Percentiles rank a stretch among this genome's conserved stretches.
Evolutionary conservation across 192 early-diverging fungal genomes (phyloP).

Genomic region (Umbelopsis sp.): DNA sequence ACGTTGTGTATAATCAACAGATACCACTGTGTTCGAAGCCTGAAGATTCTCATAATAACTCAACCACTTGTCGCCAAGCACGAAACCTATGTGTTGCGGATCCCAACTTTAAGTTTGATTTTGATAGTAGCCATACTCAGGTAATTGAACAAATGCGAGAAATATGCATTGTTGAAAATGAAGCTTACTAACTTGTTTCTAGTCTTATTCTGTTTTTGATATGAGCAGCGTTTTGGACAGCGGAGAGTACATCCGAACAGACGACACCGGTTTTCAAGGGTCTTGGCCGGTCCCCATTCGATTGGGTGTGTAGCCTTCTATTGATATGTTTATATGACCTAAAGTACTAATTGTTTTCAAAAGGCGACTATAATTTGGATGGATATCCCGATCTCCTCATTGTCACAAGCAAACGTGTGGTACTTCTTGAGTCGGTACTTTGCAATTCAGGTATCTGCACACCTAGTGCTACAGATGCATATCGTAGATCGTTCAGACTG

Average conservation of each 20-base stretch:
- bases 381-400: conserved; percentile 90
- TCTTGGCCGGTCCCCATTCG: conserved; percentile 57
- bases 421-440: conserved; percentile 66
- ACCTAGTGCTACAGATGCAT: conserved; percentile 40
- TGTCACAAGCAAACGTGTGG: conserved; percentile 53
- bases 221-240: conserved; percentile 43
- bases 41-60: conserved; percentile 34
- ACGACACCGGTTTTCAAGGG: conserved; percentile 53
- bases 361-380: conserved; percentile 86
- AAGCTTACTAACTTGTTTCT: conserved; percentile 15
- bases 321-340: background rate
- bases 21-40: conserved; percentile 70
- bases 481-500: conserved; percentile 62
- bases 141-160: conserved; percentile 22
- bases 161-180: background rate
- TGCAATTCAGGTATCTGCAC: conserved; percentile 56
- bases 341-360: background rate
- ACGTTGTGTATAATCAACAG: conserved; percentile 82
- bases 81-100: conserved; percentile 77
- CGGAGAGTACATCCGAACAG: conserved; percentile 45
- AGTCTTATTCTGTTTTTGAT: conserved; percentile 47
- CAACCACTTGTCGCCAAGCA: conserved; percentile 56
- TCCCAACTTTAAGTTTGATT: conserved; percentile 67
- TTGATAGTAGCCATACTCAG: conserved; percentile 36
- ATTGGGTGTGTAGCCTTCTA: conserved; percentile 34